Evolutionary conservation across 2,329 filamentous ascomycete genomes (phyloP), one percentile per base, ranked within the genome.

Genomic region (Cladophialophora chaetospira): DNA sequence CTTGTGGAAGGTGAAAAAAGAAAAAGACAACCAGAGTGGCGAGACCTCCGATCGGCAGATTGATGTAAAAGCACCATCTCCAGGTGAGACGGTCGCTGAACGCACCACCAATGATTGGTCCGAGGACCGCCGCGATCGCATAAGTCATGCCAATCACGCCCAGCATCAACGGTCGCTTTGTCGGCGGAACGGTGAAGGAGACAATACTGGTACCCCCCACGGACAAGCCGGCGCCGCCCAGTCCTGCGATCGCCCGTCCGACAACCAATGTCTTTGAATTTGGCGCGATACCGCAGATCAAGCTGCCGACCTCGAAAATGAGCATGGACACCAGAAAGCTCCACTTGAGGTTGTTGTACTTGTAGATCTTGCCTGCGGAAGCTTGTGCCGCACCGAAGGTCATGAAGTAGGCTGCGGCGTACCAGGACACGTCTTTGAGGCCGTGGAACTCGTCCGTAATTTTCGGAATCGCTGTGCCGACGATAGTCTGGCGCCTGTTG

Each of bases 291-390:
- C 25, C 43, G 25, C 43, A 45, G 25, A 46, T 31, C 43, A 46
- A 19, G n/a, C 23, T 17, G 6, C 43, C 43, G 5, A 31, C n/a
- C 13, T 46, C 25, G n/a, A 46, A 46, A 25, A 46, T n/a, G 21
- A 46, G 21, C 25, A 49, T 48, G 43, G 55, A 13, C n/a, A 50
- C 25, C 3, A 51, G 21, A 38, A 49, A 46, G 11, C 38, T 28
- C 71, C 69, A 74, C 66, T 78, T 78, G 40, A 74, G 66, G 1
- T 66, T 67, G 62, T 74, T 76, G 64, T 72, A 78, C 49, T 73
- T 78, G 66, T 75, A 80, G 2, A 73, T 63, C 54, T 77, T 75
- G 4, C 79, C 79, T 63, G 72, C 74, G 0, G 70, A 67, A 1
- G 75, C 70, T 53, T 80, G 75, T 44, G 78, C 75, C 2, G 72